Evolutionary conservation across 2,329 filamentous ascomycete genomes (phyloP).

Genomic region (Trichoderma cornu-damae): DNA sequence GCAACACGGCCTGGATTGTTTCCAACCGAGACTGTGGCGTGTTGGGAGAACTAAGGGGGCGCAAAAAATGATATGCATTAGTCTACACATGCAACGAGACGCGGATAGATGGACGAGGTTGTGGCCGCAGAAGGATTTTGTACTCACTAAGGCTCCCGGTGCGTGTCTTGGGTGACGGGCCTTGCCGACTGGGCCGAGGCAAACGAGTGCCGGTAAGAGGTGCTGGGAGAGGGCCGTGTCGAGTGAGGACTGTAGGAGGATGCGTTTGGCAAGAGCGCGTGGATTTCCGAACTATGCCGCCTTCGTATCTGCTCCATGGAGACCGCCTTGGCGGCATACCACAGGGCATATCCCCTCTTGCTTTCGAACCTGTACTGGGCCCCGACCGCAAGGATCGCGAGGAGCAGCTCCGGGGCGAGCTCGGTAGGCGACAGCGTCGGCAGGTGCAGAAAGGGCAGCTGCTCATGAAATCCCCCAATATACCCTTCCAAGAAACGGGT

Average conservation of each 20-base stretch:
- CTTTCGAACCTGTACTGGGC: constrained; percentile 61
- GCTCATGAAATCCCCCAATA: constrained; percentile 59
- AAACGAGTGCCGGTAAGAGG: constrained; percentile 54
- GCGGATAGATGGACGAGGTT: background rate
- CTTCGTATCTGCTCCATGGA: constrained; percentile 55
- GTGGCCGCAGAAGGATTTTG: background rate
- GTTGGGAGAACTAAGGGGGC: constrained; percentile 55
- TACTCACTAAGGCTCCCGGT: constrained; percentile 55
- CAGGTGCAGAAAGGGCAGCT: constrained; percentile 58
- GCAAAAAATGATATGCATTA: background rate
- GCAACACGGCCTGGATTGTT: constrained; percentile 58
- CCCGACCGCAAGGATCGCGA: constrained; percentile 63
- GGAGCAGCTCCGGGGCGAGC: constrained; percentile 61
- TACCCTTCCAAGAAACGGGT: constrained; percentile 67
- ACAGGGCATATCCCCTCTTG: constrained; percentile 53
- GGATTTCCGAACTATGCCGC: constrained; percentile 52
- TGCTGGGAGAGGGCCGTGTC: constrained; percentile 53
- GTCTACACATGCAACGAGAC: background rate
- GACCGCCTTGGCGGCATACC: constrained; percentile 57
- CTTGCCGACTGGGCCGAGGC: constrained; percentile 54
- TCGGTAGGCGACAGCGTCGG: constrained; percentile 59
- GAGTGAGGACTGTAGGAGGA: constrained; percentile 57
- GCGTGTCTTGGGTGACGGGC: constrained; percentile 53
- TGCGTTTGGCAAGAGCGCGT: constrained; percentile 51
- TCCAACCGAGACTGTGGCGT: constrained; percentile 56